These are phyloP conservation scores for Apiospora aurea DNA, from an alignment of 2,329 filamentous ascomycete species.

Conservation along the genomic window DNA sequence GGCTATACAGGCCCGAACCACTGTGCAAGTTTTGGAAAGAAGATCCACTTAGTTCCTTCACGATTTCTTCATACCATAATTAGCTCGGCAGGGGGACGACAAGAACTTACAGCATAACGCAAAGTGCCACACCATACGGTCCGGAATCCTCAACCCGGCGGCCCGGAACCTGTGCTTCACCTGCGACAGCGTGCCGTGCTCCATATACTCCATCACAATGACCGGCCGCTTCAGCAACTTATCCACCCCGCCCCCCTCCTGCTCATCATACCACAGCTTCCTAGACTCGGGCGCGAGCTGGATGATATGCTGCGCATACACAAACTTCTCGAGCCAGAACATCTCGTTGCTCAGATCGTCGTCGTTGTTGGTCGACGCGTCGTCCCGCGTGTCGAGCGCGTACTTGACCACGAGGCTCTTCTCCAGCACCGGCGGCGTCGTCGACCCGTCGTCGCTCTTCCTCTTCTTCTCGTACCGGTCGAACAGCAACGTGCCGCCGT, in stretches of 20 bases:
- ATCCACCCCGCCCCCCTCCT: not conserved
- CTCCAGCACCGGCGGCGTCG: not conserved
- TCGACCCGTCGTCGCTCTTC: not conserved
- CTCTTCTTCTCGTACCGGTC: not conserved
- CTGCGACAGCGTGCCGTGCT: not conserved
- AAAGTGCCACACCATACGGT: not conserved
- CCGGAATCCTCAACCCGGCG: not conserved
- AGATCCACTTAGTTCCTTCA: not conserved
- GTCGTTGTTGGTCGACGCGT: slow-evolving; percentile 9
- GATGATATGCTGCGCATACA: not conserved
- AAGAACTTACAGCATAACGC: not conserved
- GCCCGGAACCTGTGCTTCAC: not conserved
- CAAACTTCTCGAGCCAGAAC: not conserved
- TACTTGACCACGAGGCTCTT: slow-evolving; percentile 8
- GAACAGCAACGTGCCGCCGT: slow-evolving; percentile 8
- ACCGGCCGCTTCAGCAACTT: not conserved
- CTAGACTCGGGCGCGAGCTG: not conserved
- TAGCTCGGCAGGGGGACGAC: not conserved
- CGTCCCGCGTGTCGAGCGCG: not conserved
- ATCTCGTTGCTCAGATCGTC: not conserved
- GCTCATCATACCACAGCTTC: not conserved
- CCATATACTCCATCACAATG: slow-evolving; percentile 13
- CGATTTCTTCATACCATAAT: not conserved
- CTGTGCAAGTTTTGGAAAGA: not conserved
- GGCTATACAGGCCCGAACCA: not conserved